Evolutionary conservation across 129 eudicot species (phyloP), one percentile per base, ranked within the genome.

Genomic region (Flaveria linearis): DNA sequence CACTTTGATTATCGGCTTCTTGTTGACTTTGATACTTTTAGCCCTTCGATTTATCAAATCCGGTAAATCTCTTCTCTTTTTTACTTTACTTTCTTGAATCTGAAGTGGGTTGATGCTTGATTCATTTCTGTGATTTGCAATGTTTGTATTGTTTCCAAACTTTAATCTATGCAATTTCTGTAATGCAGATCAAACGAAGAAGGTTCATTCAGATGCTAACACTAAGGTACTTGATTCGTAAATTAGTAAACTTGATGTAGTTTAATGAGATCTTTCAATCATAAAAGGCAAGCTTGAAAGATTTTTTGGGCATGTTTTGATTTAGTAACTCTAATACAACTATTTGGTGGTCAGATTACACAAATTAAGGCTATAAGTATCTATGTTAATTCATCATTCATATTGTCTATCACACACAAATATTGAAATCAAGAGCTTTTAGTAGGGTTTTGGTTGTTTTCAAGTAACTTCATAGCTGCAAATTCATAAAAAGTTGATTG

Each of bases 1-100:
- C 47, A 89, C 93, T 66, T 63, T 86, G 78, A 60, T 89, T 36
- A 16, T 92, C 23, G 91, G 88, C n/a, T 42, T 92, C 79, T 56
- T 92, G 36, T 45, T 87, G 56, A 82, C 80, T 49, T 25, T 86
- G 46, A 45, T 87, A 7, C 23, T 89, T 73, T 9, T 89, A 61
- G 74, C 80, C 62, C 93, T 93, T 50, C 80, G 84, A 39, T 52
- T 87, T 39, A 68, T 86, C 58, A 84, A 81, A 81, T 81, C 97
- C 67, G 86, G 96, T 89, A 82, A 73, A 28, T 16, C 42, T 68
- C 23, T 16, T 16, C 47, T 9, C 56, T 52, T 15, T 10, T 15
- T 10, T 30, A 15, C 15, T 6, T 42, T 55, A 17, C 13, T 33
- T 39, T 1, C 9, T 42, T 52, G 52, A 73, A 49, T 76, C 61